Evolutionary conservation across 345 rosid genomes (phyloP), one percentile per base, ranked within the genome.

Genomic region (Linum usitatissimum): DNA sequence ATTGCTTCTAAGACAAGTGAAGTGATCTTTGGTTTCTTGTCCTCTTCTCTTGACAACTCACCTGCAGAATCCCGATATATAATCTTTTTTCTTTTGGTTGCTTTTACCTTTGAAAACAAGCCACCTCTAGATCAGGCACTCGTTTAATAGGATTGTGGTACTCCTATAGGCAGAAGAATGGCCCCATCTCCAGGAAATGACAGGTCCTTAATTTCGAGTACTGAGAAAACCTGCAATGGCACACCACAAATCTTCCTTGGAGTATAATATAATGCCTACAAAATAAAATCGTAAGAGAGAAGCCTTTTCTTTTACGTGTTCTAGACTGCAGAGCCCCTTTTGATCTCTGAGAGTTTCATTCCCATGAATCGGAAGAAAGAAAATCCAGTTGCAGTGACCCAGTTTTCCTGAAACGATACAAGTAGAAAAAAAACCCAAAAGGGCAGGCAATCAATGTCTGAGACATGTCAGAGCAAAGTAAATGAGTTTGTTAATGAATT

Each of bases 1-100:
- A 60, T 60, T 60, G 49, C 63, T 60, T 60, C 63, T 30, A 6
- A 60, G 38, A 40, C 63, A 60, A 60, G 63, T 60, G 63, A 60
- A 60, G 63, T 60, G 63, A 60, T 60, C 23, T 40, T 60, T 17
- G 19, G 48, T 18, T 31, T 60, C 48, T 60, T 31, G 36, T 31
- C 45, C 3, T 14, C 63, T 60, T 57, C 60, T 23, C 34, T 57
- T 57, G 60, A 57, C 60, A 57, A 57, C 60, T 57, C 60, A 57
- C 34, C 15, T 1, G 30, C 19, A 45, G 51, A 15, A 45, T 9
- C 17, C 28, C 1, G 2, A 23, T 23, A 57, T 3, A 18, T 14
- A 12, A 45, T 23, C 34, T 57, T 21, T 19, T 57, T 28, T 3
- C 31, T 30, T 19, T 57, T 57, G 60, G 14, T 57, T 57, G 30